Evolutionary conservation across 192 early-diverging fungal species (phyloP).

Genomic region (Rhizophagus prolifer): DNA sequence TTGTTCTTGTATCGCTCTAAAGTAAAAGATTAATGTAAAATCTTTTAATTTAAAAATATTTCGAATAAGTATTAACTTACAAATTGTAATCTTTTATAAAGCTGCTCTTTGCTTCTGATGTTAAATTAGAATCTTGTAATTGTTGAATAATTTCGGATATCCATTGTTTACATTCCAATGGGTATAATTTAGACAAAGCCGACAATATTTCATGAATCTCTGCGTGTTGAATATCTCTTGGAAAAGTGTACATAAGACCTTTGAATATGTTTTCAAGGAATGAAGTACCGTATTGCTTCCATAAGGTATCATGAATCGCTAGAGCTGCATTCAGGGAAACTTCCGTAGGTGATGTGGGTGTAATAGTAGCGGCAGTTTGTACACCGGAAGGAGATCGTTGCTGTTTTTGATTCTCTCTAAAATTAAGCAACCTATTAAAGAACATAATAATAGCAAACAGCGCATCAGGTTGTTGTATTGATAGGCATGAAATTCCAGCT

Average conservation of each 20-base stretch:
- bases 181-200: slow-evolving; percentile 46
- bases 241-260: slow-evolving; percentile 57
- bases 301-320: slow-evolving; percentile 39
- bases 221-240: slow-evolving; percentile 46
- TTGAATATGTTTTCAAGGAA: slow-evolving; percentile 51
- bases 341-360: slow-evolving; percentile 1
- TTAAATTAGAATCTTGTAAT: slow-evolving; percentile 46
- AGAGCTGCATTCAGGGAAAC: slow-evolving; percentile 33
- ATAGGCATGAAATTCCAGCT: slow-evolving; percentile 62
- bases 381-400: slow-evolving; percentile 18
- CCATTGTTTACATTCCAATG: slow-evolving; percentile 49
- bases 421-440: slow-evolving; percentile 44
- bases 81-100: slow-evolving; percentile 53
- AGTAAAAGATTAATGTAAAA: not conserved
- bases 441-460: slow-evolving; percentile 52
- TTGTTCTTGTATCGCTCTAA: slow-evolving; percentile 45
- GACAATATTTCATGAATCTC: slow-evolving; percentile 58
- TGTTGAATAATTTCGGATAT: slow-evolving; percentile 44
- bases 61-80: slow-evolving; percentile 42
- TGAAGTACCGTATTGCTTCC: slow-evolving; percentile 39
- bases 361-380: slow-evolving; percentile 22
- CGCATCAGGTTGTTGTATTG: slow-evolving; percentile 49
- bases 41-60: not conserved
- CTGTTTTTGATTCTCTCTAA: slow-evolving; percentile 33
- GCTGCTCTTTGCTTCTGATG: slow-evolving; percentile 47